Evolutionary conservation across 306 rosid genomes (phyloP).

Genomic region (Fragaria iinumae): DNA sequence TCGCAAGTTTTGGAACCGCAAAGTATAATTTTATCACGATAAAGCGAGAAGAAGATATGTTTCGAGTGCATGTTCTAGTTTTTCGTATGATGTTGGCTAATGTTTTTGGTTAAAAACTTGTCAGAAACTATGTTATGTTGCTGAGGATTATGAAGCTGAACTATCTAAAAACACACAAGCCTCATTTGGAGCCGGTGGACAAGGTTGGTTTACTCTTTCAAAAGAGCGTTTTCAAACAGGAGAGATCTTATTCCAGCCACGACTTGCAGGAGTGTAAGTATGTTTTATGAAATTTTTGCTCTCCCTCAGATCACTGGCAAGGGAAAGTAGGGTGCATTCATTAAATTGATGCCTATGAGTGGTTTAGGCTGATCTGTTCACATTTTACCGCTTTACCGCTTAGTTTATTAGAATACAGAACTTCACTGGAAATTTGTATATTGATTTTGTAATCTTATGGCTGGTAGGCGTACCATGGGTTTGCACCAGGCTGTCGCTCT

Average conservation of each 20-base stretch:
- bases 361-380: neutral
- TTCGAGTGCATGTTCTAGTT: neutral
- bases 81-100: conserved; percentile 15
- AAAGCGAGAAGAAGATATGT: neutral
- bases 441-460: neutral
- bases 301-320: neutral
- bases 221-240: conserved; percentile 90
- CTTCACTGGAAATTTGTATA: neutral
- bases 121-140: conserved; percentile 85
- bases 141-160: conserved; percentile 88
- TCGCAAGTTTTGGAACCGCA: neutral
- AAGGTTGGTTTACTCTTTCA: conserved; percentile 76
- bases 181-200: conserved; percentile 60
- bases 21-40: neutral
- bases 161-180: conserved; percentile 57
- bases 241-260: conserved; percentile 82
- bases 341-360: neutral
- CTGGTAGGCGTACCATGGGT: conserved; percentile 71
- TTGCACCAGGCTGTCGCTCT: conserved; percentile 88
- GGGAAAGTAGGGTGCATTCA: neutral
- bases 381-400: neutral
- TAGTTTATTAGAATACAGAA: neutral
- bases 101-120: conserved; percentile 25
- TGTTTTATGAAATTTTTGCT: neutral
- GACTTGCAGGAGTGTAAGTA: conserved; percentile 80